Base-by-base conservation (phyloP, 495 filamentous ascomycete species). In the Cladorrhinum samala region DNA sequence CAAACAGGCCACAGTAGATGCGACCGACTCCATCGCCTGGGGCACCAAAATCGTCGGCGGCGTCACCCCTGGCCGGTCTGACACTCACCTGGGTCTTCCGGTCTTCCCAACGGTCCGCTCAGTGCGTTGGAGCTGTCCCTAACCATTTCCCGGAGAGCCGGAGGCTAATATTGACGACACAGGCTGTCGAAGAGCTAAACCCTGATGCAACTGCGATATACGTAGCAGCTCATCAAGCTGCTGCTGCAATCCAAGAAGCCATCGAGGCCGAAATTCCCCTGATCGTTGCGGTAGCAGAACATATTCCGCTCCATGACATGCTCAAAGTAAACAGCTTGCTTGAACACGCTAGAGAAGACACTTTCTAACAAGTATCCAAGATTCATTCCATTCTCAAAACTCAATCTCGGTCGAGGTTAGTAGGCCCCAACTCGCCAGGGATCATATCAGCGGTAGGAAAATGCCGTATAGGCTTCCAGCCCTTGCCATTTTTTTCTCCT, bases 31-130 rank as follows among this genome's bases (percentile, higher is more conserved):
- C 9, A 65, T 95, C 46, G 83, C 81, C 60, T 96, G 86, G 79
- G 90, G 91, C 3, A 95, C 91, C 33, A 86, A 87, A 20, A 88
- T 96, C 49, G 86, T 95, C 0, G 91, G 91, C 13, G 91, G 91
- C 36, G 87, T 94, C 9, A 90, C 81, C 46, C 91, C 89, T 0
- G 84, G 84, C 1, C 83, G 84, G 25, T 78, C 83, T 50, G 86
- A 85, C 21, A 83, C 89, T 59, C 91, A 95, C 68, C 73, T 95
- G 23, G 88, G 85, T 2, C 74, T 91, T 25, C 91, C 91, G 0
- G 78, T 96, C 2, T 76, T 94, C 13, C 83, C 87, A 6, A 84
- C 78, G 17, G 85, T 95, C 18, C 77, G 77, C 59, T 45, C 61
- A 52, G 62, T 62, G 37, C n/a, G 60, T 33, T n/a, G n/a, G 36